A percentile compares a stretch with the other conserved stretches of the same genome.
phyloP scores from a whole-genome alignment of 2,329 filamentous ascomycete species.

The Colletotrichum somersetense region DNA sequence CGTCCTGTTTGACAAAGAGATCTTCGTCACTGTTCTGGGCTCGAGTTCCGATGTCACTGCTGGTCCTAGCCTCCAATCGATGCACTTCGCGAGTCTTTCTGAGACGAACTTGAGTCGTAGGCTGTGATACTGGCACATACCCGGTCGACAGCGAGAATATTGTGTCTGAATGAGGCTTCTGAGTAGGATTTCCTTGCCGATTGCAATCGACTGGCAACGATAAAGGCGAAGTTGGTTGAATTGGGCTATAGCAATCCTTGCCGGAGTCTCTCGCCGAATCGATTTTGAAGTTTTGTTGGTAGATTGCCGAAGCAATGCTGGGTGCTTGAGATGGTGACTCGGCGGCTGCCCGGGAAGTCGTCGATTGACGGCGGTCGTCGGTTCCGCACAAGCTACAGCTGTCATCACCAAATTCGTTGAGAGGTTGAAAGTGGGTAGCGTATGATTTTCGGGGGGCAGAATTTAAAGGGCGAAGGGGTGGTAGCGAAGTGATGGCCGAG shows the following conservation, averaged over 20 bases:
- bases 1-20: slow-evolving; percentile 7
- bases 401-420: not conserved
- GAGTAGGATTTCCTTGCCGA: not conserved
- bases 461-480: slow-evolving; percentile 10
- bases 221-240: not conserved
- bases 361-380: not conserved
- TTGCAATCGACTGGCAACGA: not conserved
- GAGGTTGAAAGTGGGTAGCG: not conserved
- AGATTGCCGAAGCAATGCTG: not conserved
- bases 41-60: not conserved
- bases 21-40: not conserved
- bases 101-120: not conserved
- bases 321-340: not conserved
- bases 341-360: not conserved
- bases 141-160: not conserved
- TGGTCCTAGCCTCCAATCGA: not conserved
- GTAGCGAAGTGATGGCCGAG: not conserved
- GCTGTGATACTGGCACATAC: not conserved
- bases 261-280: not conserved
- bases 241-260: not conserved
- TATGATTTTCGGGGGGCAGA: not conserved
- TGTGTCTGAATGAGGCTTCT: not conserved
- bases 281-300: not conserved
- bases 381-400: not conserved
- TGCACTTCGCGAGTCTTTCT: not conserved